Evolutionary conservation across 441 rosid genomes (phyloP).

Genomic region (Breynia disticha): DNA sequence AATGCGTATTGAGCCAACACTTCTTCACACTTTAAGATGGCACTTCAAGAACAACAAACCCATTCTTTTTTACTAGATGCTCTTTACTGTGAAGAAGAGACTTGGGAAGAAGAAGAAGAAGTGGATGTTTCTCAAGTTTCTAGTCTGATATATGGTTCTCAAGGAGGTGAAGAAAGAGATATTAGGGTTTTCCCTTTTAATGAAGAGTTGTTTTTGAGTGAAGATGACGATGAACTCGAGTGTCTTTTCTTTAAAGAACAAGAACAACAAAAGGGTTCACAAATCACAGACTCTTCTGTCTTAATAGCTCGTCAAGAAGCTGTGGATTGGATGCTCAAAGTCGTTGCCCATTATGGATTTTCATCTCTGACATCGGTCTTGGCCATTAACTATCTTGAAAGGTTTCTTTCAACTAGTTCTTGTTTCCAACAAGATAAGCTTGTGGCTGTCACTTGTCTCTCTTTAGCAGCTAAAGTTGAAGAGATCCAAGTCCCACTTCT

Average conservation of each 20-base stretch:
- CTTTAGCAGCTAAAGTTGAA: constrained; percentile 46
- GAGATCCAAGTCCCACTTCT: constrained; percentile 43
- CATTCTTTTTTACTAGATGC: constrained; percentile 21
- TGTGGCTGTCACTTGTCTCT: constrained; percentile 42
- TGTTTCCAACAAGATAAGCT: constrained; percentile 12
- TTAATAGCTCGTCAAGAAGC: constrained; percentile 24
- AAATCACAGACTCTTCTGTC: constrained; percentile 10
- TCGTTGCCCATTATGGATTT: constrained; percentile 28
- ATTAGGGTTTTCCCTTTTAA: constrained; percentile 12
- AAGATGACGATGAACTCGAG: constrained; percentile 29
- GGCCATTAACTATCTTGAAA: constrained; percentile 41
- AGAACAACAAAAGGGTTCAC: constrained; percentile 10
- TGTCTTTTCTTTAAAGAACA: constrained; percentile 25
- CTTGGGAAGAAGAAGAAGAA: constrained; percentile 22
- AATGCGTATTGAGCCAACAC: constrained; percentile 1
- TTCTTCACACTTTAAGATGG: constrained; percentile 32
- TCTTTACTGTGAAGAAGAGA: constrained; percentile 40
- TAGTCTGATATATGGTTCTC: neutral
- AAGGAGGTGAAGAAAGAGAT: neutral
- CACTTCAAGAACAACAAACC: constrained; percentile 10
- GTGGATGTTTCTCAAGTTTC: constrained; percentile 7
- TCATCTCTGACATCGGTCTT: constrained; percentile 36
- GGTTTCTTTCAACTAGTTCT: constrained; percentile 29
- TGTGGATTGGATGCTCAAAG: constrained; percentile 46
- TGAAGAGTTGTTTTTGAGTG: constrained; percentile 25